These are phyloP conservation scores for Paecilomyces niveus DNA, from an alignment of 2,329 filamentous ascomycete species.

Conservation along the genomic window DNA sequence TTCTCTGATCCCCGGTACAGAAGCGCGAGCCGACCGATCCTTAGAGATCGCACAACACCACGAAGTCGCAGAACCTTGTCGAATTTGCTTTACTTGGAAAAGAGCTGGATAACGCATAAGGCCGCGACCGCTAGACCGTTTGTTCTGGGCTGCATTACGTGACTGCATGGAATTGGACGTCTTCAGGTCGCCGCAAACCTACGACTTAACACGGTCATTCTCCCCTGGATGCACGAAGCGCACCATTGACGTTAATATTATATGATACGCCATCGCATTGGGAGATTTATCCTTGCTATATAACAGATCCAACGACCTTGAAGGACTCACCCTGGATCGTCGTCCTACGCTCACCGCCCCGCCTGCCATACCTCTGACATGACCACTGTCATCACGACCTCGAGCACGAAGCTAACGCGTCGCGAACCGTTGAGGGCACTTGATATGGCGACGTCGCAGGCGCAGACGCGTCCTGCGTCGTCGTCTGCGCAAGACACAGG, in stretches of 20 bases:
- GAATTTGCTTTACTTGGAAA: not conserved
- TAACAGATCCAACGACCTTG: not conserved
- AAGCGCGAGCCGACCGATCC: not conserved
- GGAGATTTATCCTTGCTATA: not conserved
- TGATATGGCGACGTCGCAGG: conserved; percentile 31
- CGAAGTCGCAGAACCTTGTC: not conserved
- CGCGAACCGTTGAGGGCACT: conserved; percentile 30
- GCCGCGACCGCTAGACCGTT: not conserved
- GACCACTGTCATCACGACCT: conserved; percentile 29
- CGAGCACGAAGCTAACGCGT: conserved; percentile 27
- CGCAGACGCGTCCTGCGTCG: conserved; percentile 27
- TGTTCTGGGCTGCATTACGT: not conserved
- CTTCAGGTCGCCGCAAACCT: not conserved
- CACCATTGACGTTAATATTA: not conserved
- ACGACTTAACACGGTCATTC: not conserved
- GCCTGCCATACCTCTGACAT: conserved; percentile 15
- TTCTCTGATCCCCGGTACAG: not conserved
- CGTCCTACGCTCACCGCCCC: not conserved
- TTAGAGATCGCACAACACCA: not conserved
- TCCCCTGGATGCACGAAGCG: not conserved
- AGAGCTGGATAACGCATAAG: not conserved
- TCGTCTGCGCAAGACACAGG: conserved; percentile 18
- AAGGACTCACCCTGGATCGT: not conserved
- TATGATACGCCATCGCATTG: not conserved
- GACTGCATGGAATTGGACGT: not conserved